A percentile compares a stretch with the other conserved stretches of the same genome.
phyloP scores from a whole-genome alignment of 306 rosid species.

The Pterocarpus santalinus region DNA sequence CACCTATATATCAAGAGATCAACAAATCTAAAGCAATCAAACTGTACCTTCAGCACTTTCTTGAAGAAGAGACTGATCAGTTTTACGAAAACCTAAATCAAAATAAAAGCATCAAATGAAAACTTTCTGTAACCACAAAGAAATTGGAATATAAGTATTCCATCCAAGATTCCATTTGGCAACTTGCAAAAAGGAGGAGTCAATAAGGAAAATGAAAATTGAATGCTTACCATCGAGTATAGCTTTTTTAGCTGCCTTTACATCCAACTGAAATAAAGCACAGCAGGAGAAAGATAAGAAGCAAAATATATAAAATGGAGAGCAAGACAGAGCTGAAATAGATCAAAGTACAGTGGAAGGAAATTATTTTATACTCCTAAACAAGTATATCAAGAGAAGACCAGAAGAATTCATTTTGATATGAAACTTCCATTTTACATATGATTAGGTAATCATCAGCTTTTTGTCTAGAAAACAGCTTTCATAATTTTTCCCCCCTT shows the following conservation, averaged over 20 bases:
- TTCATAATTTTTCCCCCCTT: not conserved
- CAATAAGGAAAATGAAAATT: not conserved
- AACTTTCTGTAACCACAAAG: constrained; percentile 22
- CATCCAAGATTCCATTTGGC: not conserved
- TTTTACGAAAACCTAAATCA: constrained; percentile 74
- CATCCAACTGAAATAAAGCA: constrained; percentile 73
- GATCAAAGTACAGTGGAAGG: not conserved
- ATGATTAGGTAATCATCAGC: not conserved
- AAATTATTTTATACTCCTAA: not conserved
- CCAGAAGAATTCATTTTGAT: constrained; percentile 10
- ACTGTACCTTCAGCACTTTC: constrained; percentile 74
- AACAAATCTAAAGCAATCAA: constrained; percentile 27
- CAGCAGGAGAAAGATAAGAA: constrained; percentile 28
- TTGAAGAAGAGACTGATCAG: constrained; percentile 82
- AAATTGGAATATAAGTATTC: constrained; percentile 4
- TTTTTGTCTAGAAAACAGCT: not conserved
- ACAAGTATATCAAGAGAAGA: constrained; percentile 18
- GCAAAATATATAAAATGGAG: constrained; percentile 33
- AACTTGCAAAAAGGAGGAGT: not conserved
- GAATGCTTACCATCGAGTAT: constrained; percentile 75
- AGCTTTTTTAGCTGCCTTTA: constrained; percentile 81
- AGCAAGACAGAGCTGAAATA: not conserved
- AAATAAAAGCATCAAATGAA: constrained; percentile 25
- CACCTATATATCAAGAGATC: constrained; percentile 17
- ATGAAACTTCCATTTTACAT: not conserved